A percentile compares a stretch with the other conserved stretches of the same genome.
Conservation (phyloP, 371 early-diverging fungal genomes). For the Syncephalastrum contaminatum region DNA sequence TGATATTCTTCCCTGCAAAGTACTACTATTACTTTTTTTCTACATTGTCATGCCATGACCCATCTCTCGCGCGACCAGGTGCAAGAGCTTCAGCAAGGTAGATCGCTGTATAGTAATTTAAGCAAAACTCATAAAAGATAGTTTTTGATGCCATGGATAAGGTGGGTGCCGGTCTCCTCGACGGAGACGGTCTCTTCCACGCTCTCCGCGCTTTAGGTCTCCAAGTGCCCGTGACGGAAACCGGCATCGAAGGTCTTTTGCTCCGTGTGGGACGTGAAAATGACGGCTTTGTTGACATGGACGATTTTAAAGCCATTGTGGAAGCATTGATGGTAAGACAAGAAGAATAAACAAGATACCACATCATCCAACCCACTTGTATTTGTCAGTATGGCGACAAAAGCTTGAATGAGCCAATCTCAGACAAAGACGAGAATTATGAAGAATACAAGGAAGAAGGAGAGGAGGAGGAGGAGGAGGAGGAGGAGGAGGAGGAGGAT, state of each 20-base stretch:
- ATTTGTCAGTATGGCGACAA: too few species aligned
- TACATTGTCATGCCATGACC: too few species aligned
- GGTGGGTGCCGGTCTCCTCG: constrained; percentile 24
- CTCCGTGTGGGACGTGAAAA: constrained; percentile 24
- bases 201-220: constrained; percentile 19
- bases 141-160: constrained; percentile 29
- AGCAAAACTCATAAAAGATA: constrained; percentile 4
- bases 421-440: too few species aligned
- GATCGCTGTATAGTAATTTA: too few species aligned
- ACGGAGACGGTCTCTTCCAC: constrained; percentile 19
- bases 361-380: too few species aligned
- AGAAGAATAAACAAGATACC: neutral
- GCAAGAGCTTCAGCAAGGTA: too few species aligned
- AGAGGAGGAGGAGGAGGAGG: constrained; percentile 6
- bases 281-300: constrained; percentile 23
- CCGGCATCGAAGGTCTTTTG: constrained; percentile 22
- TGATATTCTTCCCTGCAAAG: too few species aligned
- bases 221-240: constrained; percentile 17
- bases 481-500: neutral
- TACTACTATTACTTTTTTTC: too few species aligned
- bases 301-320: constrained; percentile 32
- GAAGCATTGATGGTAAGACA: constrained; percentile 24
- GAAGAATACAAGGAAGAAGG: too few species aligned
- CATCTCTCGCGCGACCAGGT: too few species aligned
- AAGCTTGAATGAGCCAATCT: too few species aligned